phyloP scores from a whole-genome alignment of 1,139 yeast species.

The Blastobotrys elegans region DNA sequence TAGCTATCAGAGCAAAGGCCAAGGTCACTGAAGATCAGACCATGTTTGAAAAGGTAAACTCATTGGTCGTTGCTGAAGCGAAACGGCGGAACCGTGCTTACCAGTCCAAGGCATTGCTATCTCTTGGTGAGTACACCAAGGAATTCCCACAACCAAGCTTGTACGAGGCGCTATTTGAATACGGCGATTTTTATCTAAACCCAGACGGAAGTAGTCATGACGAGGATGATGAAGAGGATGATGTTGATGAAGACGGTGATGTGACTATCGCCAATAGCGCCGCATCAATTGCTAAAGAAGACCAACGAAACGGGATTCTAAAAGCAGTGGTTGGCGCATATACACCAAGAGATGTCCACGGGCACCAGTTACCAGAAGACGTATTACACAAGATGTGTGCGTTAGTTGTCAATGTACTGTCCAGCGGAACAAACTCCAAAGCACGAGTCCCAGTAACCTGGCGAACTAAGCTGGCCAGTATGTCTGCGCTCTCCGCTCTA shows the following conservation, averaged over 20 bases:
- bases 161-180: constrained; percentile 32
- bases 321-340: constrained; percentile 25
- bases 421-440: neutral
- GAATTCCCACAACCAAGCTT: constrained; percentile 33
- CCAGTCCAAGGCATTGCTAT: constrained; percentile 38
- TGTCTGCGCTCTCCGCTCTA: constrained; percentile 6
- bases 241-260: constrained; percentile 30
- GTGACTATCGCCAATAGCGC: constrained; percentile 17
- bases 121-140: constrained; percentile 26
- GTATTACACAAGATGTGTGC: constrained; percentile 8
- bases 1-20: constrained; percentile 44
- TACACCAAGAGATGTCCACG: constrained; percentile 14
- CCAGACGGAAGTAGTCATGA: constrained; percentile 18
- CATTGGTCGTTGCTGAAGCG: constrained; percentile 44
- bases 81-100: constrained; percentile 64
- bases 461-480: constrained; percentile 48
- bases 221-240: constrained; percentile 26
- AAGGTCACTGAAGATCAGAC: constrained; percentile 20
- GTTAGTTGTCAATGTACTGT: neutral
- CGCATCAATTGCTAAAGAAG: constrained; percentile 35
- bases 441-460: constrained; percentile 40
- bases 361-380: constrained; percentile 1
- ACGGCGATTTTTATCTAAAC: constrained; percentile 29
- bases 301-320: constrained; percentile 35
- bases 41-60: constrained; percentile 14